Base-by-base conservation (phyloP, 1,284 basidiomycete species). In the Mixia osmundae region DNA sequence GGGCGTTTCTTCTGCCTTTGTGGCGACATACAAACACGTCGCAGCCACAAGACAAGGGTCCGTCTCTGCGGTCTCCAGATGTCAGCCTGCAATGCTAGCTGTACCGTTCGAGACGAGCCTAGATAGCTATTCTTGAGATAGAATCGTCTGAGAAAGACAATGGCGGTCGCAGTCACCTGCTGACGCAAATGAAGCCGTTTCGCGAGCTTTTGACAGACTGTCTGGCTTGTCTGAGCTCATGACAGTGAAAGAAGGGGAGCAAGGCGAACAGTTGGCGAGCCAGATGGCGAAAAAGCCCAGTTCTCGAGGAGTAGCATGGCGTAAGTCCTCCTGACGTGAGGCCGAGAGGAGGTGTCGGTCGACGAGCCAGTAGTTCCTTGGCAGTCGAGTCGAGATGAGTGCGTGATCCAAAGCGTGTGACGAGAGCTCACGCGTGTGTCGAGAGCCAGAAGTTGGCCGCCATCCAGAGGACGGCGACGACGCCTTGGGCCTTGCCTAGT, bases 1-100 rank as follows among this genome's bases (percentile, higher is more conserved):
- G 0, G 89, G 85, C 0, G 75, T 79, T 55, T 97, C 89, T 51
- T 97, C 89, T 0, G 85, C 80, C 56, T 97, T 97, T 3, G 85
- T 79, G 3, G 89, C 85, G 18, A 95, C 74, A 55, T 94, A 95
- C 44, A 78, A 74, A 57, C 87, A 95, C 0, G 85, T 80, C 0
- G 83, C 73, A 24, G 83, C 71, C 27, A 95, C 83, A 34, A 89
- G 63, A 50, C 82, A 87, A 0, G 80, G 82, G 47, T 94, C 85
- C 0, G 85, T 87, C 51, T 91, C 82, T 41, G 32, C 32, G 18
- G 22, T 3, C 10, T 21, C 15, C n/a, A 2, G 11, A 4, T 29
- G 20, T 22, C 8, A 9, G 21, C 19, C 5, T 35, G 4, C 4
- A 5, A 19, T 10, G 12, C 21, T 11, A 31, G 5, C n/a, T 18